Evolutionary conservation across 2,329 filamentous ascomycete species (phyloP).

Genomic region (Aspergillus oerlinghausenensis): DNA sequence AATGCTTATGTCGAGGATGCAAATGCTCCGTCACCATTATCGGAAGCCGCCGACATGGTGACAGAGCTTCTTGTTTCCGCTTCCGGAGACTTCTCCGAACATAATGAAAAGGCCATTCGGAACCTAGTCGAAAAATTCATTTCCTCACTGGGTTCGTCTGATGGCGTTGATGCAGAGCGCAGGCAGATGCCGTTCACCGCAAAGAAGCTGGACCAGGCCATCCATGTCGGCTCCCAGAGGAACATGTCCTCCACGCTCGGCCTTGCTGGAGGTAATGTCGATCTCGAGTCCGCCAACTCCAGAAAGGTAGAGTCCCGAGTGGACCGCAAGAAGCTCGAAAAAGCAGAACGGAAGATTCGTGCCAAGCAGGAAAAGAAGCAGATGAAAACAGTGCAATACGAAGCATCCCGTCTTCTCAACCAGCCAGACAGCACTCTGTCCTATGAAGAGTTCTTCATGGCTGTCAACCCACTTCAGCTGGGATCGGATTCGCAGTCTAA

Average conservation of each 20-base stretch:
- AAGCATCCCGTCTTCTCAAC: constrained; percentile 84
- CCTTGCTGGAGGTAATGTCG: constrained; percentile 75
- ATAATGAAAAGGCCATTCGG: constrained; percentile 72
- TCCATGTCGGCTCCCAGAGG: constrained; percentile 87
- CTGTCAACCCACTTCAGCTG: constrained; percentile 91
- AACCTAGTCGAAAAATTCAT: constrained; percentile 88
- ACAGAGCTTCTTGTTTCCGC: constrained; percentile 89
- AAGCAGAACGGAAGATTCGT: constrained; percentile 94
- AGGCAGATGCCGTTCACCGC: constrained; percentile 70
- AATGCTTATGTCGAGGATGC: constrained; percentile 72
- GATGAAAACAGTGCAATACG: constrained; percentile 98
- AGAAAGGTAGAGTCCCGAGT: constrained; percentile 97
- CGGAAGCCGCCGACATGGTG: constrained; percentile 77
- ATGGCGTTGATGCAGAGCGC: constrained; percentile 63
- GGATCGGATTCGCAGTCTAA: constrained; percentile 68
- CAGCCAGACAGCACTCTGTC: constrained; percentile 78
- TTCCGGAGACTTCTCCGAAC: constrained; percentile 71
- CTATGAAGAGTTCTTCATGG: constrained; percentile 99
- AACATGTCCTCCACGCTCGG: constrained; percentile 96
- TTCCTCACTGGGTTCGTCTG: constrained; percentile 68
- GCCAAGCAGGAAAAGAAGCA: constrained; percentile 98
- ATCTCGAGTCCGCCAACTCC: constrained; percentile 87
- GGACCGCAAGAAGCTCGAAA: constrained; percentile 97
- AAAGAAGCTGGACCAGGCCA: constrained; percentile 84
- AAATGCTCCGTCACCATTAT: constrained; percentile 67